Evolutionary conservation across 164 flowering plant species (phyloP), one percentile per base, ranked within the genome.

Genomic region (Pachysandra terminalis): DNA sequence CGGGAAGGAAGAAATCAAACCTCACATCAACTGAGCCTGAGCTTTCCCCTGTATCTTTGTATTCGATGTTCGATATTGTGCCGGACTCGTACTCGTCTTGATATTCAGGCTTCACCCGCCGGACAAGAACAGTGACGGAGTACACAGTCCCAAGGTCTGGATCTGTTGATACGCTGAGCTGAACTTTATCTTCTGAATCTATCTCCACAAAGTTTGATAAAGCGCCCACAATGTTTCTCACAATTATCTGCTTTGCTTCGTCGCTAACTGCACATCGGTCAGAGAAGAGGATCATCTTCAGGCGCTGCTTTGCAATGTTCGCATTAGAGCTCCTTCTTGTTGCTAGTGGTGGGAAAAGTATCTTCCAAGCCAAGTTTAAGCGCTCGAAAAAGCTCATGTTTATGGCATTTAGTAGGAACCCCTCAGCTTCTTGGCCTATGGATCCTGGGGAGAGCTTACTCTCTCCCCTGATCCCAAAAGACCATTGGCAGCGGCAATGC

Each of bases 221-320:
- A 64, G 93, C 87, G 54, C 72, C 85, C 32, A 95, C 94, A 23
- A 95, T 81, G 75, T 88, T 89, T 70, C 78, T 82, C 25, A 95
- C 97, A 37, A 95, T 95, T 76, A 79, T 92, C 77, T 67, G 82
- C 65, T 95, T 95, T 17, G 99, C 99, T 71, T 92, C 96, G 51
- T 95, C 96, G 59, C 93, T 95, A 28, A 95, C 97, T 27, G 90
- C 97, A 78, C 99, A 95, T 55, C 99, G 79, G 60, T 95, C 99
- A 24, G 99, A 90, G 83, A 89, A 92, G 66, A 95, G 96, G 63
- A 95, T 95, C 99, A 95, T 95, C 83, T 89, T 89, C 68, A 95
- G 71, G 1, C 97, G 85, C 72, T 95, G 97, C 79, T 95, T 92
- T 58, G 99, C 99, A n/a, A 95, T 84, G 32, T 68, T 86, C 28